phyloP scores from a whole-genome alignment of 2,329 filamentous ascomycete species.

The Microdochium bolleyi region DNA sequence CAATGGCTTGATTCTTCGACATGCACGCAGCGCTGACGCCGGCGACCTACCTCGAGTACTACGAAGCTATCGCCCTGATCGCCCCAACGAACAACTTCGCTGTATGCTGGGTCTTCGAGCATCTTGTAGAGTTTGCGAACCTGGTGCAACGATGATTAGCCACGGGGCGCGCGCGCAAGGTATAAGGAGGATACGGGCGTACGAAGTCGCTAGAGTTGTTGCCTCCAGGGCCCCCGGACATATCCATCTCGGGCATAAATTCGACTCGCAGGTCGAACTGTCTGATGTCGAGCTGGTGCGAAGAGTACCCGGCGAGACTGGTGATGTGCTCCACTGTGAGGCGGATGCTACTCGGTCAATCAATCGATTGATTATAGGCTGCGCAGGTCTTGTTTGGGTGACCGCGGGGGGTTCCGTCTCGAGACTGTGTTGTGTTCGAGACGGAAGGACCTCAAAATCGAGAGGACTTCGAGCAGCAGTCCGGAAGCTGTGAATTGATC shows the following conservation, averaged over 20 bases:
- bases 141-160: slow-evolving; percentile 34
- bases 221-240: slow-evolving; percentile 31
- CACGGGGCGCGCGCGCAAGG: slow-evolving; percentile 10
- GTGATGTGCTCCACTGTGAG: too few relatives aligned
- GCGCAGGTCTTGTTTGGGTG: neutral
- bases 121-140: slow-evolving; percentile 99
- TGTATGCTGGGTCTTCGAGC: slow-evolving; percentile 90
- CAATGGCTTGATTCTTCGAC: slow-evolving; percentile 3
- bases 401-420: neutral
- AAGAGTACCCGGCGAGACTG: neutral
- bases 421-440: neutral
- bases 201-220: slow-evolving; percentile 97
- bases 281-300: neutral
- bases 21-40: slow-evolving; percentile 6
- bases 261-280: neutral
- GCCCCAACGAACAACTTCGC: slow-evolving; percentile 90
- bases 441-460: neutral
- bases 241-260: slow-evolving; percentile 22
- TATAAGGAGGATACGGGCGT: slow-evolving; percentile 34
- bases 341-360: too few relatives aligned
- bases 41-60: slow-evolving; percentile 72
- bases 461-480: neutral
- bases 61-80: slow-evolving; percentile 94
- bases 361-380: too few relatives aligned
- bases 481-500: neutral